These are phyloP conservation scores for Pseudevernia furfuracea DNA, from an alignment of 495 filamentous ascomycete species.

Conservation along the genomic window DNA sequence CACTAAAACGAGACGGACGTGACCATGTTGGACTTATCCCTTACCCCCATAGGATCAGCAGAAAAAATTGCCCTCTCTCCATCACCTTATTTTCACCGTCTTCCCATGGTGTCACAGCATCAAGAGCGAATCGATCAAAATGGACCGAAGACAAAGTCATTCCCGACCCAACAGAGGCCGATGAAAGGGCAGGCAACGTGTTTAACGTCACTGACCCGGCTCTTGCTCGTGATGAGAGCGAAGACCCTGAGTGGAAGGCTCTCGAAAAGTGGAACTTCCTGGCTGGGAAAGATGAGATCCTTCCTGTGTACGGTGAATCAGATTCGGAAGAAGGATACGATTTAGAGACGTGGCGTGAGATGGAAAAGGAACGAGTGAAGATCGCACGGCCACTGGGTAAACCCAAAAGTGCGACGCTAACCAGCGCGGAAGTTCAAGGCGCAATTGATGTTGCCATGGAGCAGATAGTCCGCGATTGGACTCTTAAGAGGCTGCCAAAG, in stretches of 20 bases:
- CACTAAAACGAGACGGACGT: conserved; percentile 7
- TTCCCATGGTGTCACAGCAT: conserved; percentile 5
- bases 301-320: conserved; percentile 62
- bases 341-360: conserved; percentile 54
- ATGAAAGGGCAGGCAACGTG: background rate
- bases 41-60: conserved; percentile 22
- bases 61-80: conserved; percentile 21
- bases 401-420: conserved; percentile 31
- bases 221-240: conserved; percentile 22
- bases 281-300: conserved; percentile 40
- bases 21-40: conserved; percentile 14
- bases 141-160: conserved; percentile 11
- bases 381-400: conserved; percentile 20
- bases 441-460: conserved; percentile 48
- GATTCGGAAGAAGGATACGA: conserved; percentile 49
- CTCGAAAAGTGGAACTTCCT: conserved; percentile 41
- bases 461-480: conserved; percentile 51
- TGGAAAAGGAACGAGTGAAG: conserved; percentile 44
- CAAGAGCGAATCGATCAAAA: conserved; percentile 19
- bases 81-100: conserved; percentile 20
- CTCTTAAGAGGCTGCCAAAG: conserved; percentile 43
- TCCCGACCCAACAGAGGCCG: background rate
- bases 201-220: conserved; percentile 17
- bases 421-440: conserved; percentile 39
- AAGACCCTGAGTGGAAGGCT: conserved; percentile 34